Evolutionary conservation across 164 flowering plant species (phyloP).

Genomic region (Sedum album): DNA sequence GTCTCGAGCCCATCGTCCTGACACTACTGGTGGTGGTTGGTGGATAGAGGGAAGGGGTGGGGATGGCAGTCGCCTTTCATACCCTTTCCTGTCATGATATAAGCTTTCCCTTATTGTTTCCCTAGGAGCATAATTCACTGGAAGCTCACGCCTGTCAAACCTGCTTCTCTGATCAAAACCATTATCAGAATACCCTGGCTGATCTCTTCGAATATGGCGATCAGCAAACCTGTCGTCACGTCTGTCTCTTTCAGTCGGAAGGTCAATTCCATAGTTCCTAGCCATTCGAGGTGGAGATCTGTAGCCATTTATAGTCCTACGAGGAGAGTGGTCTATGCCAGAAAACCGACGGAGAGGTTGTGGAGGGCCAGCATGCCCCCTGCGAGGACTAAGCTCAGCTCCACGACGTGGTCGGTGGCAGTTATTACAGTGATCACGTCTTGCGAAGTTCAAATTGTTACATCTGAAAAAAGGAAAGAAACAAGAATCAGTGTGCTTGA

Average conservation of each 20-base stretch:
- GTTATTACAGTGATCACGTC: conserved; percentile 70
- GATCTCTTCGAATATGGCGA: conserved; percentile 40
- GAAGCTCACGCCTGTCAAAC: conserved; percentile 46
- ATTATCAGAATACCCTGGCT: conserved; percentile 40
- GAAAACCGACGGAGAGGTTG: conserved; percentile 47
- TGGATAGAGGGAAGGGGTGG: conserved; percentile 33
- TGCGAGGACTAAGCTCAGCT: conserved; percentile 46
- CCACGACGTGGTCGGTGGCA: conserved; percentile 56
- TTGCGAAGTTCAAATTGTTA: conserved; percentile 77
- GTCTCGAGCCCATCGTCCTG: conserved; percentile 66
- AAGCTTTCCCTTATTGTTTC: conserved; percentile 47
- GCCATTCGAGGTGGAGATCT: conserved; percentile 72
- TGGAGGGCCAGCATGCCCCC: conserved; percentile 48
- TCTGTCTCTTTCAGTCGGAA: conserved; percentile 41
- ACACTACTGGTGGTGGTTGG: conserved; percentile 21
- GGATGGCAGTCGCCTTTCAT: conserved; percentile 31
- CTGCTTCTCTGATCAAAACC: conserved; percentile 45
- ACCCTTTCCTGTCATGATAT: conserved; percentile 40
- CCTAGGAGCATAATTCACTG: conserved; percentile 38
- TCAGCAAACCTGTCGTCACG: conserved; percentile 62
- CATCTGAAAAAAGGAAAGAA: conserved; percentile 34
- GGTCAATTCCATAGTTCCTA: conserved; percentile 38
- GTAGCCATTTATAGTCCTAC: conserved; percentile 47
- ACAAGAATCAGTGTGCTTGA: background rate
- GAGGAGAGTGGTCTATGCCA: conserved; percentile 53